Percentiles rank a stretch among this genome's conserved stretches.
phyloP scores from a whole-genome alignment of 2,329 filamentous ascomycete species.

The Aurifilum marmelostoma region DNA sequence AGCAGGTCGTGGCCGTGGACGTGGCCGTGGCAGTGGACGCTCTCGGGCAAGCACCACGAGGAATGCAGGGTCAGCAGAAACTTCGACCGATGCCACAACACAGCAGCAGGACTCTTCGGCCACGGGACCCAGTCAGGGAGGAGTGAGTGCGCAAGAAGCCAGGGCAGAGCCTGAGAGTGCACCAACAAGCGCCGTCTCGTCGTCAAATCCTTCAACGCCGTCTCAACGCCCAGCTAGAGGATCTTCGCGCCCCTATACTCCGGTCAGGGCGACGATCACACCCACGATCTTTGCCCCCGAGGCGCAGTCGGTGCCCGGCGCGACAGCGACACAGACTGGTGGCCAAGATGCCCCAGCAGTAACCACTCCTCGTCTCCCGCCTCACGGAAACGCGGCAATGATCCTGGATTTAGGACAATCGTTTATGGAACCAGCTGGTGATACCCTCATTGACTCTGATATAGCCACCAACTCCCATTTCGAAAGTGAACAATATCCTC shows the following conservation, averaged over 20 bases:
- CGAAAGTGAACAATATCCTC: background rate
- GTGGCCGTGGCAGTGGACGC: background rate
- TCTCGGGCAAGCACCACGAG: background rate
- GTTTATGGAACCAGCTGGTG: too few relatives aligned
- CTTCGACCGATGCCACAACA: background rate
- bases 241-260: background rate
- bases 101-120: background rate
- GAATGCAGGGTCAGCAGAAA: background rate
- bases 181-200: background rate
- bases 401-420: background rate
- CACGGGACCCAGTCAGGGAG: background rate
- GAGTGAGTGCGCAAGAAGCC: background rate
- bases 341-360: background rate
- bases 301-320: background rate
- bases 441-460: background rate
- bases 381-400: background rate
- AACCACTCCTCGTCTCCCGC: background rate
- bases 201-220: background rate
- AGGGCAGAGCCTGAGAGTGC: background rate
- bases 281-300: background rate
- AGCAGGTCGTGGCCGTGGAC: background rate
- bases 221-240: background rate
- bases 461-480: background rate
- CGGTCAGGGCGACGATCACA: background rate
- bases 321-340: background rate